Conservation (phyloP, 2,329 filamentous ascomycete genomes). For the Xylariales sp. region DNA sequence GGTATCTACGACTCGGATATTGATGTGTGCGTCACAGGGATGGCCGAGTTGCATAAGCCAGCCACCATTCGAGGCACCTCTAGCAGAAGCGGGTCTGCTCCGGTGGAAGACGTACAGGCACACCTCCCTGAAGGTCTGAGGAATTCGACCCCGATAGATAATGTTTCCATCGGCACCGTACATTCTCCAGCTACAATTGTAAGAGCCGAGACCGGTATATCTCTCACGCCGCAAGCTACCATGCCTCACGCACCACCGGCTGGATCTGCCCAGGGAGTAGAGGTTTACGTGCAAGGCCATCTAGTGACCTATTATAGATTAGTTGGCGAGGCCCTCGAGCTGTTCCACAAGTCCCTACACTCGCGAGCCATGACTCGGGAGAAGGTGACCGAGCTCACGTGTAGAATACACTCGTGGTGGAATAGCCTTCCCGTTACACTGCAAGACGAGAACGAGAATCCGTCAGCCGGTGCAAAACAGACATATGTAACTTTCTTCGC, state of each 20-base stretch:
- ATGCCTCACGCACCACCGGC: no score
- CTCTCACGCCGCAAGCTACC: no score
- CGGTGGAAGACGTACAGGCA: no score
- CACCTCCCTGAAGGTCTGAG: no score
- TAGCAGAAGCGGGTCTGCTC: no score
- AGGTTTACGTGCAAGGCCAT: conserved; percentile 4
- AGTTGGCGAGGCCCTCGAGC: conserved; percentile 7
- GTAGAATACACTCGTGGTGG: conserved; percentile 9
- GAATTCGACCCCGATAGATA: no score
- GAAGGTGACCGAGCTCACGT: conserved; percentile 8
- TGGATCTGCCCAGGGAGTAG: neutral
- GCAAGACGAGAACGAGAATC: conserved; percentile 3
- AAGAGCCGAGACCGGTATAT: no score
- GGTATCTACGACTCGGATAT: conserved; percentile 23
- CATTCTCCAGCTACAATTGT: no score
- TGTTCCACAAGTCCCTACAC: conserved; percentile 9
- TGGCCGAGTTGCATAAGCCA: conserved; percentile 19
- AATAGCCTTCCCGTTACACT: conserved; percentile 8
- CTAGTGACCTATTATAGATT: conserved; percentile 6
- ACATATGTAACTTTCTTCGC: conserved; percentile 7
- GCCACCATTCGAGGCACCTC: no score
- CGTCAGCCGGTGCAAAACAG: neutral
- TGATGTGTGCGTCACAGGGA: conserved; percentile 23
- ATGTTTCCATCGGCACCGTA: no score
- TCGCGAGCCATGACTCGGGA: conserved; percentile 6